Base-by-base conservation (phyloP, 176 grass and related monocot species). In the Hordeum vulgare region DNA sequence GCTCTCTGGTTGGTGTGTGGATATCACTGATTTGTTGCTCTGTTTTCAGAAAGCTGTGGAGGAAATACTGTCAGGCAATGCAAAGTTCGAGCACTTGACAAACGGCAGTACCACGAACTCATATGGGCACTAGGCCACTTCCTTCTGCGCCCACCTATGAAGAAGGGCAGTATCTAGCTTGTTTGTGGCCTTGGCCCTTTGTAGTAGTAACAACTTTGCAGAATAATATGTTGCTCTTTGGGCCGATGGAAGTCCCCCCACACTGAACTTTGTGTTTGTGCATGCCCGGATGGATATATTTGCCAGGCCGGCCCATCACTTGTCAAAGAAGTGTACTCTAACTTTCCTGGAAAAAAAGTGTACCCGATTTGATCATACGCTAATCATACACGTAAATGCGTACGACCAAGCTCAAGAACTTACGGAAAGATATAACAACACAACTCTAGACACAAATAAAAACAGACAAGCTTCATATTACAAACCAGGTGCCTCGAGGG, bases 21-120 rank as follows among this genome's bases (percentile, higher is more conserved):
- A 71, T 20, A 1, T 77, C 40, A 79, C 67, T 68, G 36, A 39
- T 6, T 17, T n/a, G 4, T 63, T 63, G 14, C 40, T 60, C 35
- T 80, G 71, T 72, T 80, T 87, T 29, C 93, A 98, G 96, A 91
- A 89, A 94, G 89, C 83, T 47, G 78, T 94, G 29, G 85, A 89
- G 65, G 83, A 97, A 75, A 66, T 97, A 73, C 59, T 88, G 63
- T 71, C 74, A 60, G 84, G 83, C 40, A 28, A 39, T 62, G 14
- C 27, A 6, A 83, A 89, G 39, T 75, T 84, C 76, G 89, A 86
- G 74, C 66, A 79, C 39, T 10, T 90, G 88, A 60, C 80, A 51
- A 90, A 90, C 7, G 74, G 84, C 36, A 60, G 45, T 6, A 79
- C 59, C 17, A 66, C 62, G 33, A 83, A 60, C 26, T 83, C 84